phyloP scores from a whole-genome alignment of 148 eudicot species.

The Arctostaphylos glauca region DNA sequence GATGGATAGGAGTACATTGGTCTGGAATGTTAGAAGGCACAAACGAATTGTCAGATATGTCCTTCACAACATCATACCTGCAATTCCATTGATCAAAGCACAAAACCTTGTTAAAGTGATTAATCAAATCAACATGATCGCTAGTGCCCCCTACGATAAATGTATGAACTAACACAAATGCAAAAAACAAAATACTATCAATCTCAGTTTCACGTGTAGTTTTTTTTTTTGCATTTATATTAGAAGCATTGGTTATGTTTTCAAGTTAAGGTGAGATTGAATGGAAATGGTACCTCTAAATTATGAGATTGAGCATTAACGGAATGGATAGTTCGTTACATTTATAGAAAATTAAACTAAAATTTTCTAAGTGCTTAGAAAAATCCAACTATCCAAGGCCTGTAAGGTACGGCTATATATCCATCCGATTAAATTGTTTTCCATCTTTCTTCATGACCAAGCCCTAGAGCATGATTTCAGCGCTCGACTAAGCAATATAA shows the following conservation, averaged over 20 bases:
- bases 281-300: neutral
- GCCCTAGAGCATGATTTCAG: constrained; percentile 7
- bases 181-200: neutral
- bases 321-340: too few species aligned
- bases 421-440: neutral
- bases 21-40: constrained; percentile 57
- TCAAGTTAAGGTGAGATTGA: neutral
- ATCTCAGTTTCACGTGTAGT: neutral
- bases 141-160: neutral
- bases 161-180: neutral
- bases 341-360: too few species aligned
- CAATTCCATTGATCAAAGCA: neutral
- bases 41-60: constrained; percentile 44
- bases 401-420: neutral
- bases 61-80: constrained; percentile 66
- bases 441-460: neutral
- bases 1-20: constrained; percentile 78
- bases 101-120: neutral
- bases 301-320: neutral
- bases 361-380: neutral
- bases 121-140: constrained; percentile 40
- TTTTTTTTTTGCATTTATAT: neutral
- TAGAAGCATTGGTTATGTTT: neutral
- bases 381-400: neutral
- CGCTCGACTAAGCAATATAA: neutral